These are phyloP conservation scores for Termitomyces heimii DNA, from an alignment of 768 basidiomycete genomes.

Conservation along the genomic window DNA sequence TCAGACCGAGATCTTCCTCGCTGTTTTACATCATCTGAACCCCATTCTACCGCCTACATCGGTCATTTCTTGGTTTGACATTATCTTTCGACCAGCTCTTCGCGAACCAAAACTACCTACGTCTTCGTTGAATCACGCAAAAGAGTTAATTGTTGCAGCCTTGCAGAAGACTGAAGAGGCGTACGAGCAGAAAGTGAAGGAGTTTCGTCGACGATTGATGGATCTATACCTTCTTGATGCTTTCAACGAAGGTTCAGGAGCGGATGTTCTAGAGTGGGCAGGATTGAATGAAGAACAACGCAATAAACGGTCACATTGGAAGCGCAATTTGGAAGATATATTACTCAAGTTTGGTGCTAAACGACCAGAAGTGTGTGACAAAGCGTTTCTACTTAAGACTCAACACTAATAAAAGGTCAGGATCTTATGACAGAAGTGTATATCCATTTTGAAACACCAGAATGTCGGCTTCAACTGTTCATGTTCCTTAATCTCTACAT, in stretches of 20 bases:
- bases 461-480: slow-evolving; percentile 64
- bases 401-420: slow-evolving; percentile 31
- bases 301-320: slow-evolving; percentile 61
- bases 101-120: slow-evolving; percentile 66
- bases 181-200: slow-evolving; percentile 42
- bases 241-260: slow-evolving; percentile 66
- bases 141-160: slow-evolving; percentile 63
- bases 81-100: slow-evolving; percentile 70
- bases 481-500: slow-evolving; percentile 60
- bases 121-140: slow-evolving; percentile 55
- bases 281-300: slow-evolving; percentile 58
- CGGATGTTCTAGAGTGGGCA: slow-evolving; percentile 73
- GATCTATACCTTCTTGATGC: slow-evolving; percentile 77
- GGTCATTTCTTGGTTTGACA: slow-evolving; percentile 81
- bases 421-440: slow-evolving; percentile 67
- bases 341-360: slow-evolving; percentile 60
- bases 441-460: slow-evolving; percentile 51
- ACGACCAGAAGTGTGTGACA: slow-evolving; percentile 52
- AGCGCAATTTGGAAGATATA: slow-evolving; percentile 71
- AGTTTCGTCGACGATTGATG: slow-evolving; percentile 64
- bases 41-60: slow-evolving; percentile 59
- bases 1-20: slow-evolving; percentile 64
- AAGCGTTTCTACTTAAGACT: background rate
- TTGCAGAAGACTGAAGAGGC: slow-evolving; percentile 44
- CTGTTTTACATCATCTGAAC: slow-evolving; percentile 55